Base-by-base conservation (phyloP, 257 asterid species). In the Mentha longifolia region DNA sequence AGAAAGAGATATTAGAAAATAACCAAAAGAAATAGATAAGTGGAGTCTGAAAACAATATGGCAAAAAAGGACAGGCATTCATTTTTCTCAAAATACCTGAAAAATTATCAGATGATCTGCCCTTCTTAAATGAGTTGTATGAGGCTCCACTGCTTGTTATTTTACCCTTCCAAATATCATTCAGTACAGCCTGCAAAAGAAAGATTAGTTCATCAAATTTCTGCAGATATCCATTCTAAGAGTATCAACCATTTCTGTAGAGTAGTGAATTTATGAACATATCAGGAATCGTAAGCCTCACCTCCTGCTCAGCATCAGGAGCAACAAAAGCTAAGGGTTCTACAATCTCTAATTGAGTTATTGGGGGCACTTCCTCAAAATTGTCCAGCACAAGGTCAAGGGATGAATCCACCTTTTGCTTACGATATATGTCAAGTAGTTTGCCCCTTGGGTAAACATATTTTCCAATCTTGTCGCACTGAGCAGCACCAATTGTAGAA, bases 241-340 rank as follows among this genome's bases (percentile, higher is more conserved):
- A 20, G 52, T 12, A 67, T 4, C 28, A n/a, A 16, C 58, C 17
- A 55, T 61, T 19, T 58, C 9, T 10, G 59, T 20, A 19, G 13
- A 56, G 17, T 15, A 50, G 66, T 25, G 54, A 65, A 49, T 33
- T 59, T 30, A 39, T 35, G 68, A 46, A 55, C 20, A 55, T 16
- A 35, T 15, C 12, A 51, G 64, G 17, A 71, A 37, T 2, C 33
- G 28, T 61, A 59, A 37, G 77, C 77, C 84, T 79, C 71, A 88
- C 99, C 96, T 83, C 91, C 85, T 95, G 92, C 79, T 87, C 99
- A 52, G 79, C 74, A 78, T 85, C 89, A 65, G 98, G 99, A 73
- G 79, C 85, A 72, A 89, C 89, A 87, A 92, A 92, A 76, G 98
- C 93, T 49, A 89, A 83, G 17, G 99, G 99, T 74, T 89, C 95